Percentiles rank a stretch among this genome's conserved stretches.
These are phyloP conservation scores for Tarenaya hassleriana DNA, from an alignment of 345 rosid species.

Conservation along the genomic window DNA sequence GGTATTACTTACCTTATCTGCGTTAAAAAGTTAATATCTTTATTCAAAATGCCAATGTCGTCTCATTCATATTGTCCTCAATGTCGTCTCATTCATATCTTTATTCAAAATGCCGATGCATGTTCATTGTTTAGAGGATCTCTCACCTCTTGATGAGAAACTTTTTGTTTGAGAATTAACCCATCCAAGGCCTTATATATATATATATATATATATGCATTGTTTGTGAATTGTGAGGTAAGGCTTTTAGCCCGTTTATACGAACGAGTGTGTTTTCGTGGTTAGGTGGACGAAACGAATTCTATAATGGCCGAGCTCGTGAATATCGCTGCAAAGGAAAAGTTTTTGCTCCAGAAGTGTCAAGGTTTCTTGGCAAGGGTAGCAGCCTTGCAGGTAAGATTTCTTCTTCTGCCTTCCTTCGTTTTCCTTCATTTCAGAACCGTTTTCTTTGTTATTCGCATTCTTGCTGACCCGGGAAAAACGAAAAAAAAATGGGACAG, in stretches of 20 bases:
- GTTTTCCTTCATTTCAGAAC: conserved; percentile 8
- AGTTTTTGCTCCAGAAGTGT: conserved; percentile 55
- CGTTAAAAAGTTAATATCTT: too few species aligned
- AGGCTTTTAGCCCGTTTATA: neutral
- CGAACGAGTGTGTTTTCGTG: conserved; percentile 5
- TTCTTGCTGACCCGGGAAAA: neutral
- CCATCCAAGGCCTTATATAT: neutral
- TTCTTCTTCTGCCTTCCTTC: conserved; percentile 4
- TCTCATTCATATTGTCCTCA: too few species aligned
- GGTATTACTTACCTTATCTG: too few species aligned
- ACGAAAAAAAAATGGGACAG: conserved; percentile 37
- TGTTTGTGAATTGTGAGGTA: conserved; percentile 4
- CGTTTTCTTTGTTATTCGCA: conserved; percentile 5
- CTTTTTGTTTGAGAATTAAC: too few species aligned
- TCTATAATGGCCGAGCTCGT: conserved; percentile 54
- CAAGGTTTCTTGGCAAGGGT: conserved; percentile 56
- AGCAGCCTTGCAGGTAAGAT: conserved; percentile 73
- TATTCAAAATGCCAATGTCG: too few species aligned
- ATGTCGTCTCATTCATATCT: too few species aligned
- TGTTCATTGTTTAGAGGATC: neutral
- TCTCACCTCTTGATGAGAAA: too few species aligned
- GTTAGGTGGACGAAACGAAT: conserved; percentile 75
- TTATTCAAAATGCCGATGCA: too few species aligned
- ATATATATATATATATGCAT: neutral
- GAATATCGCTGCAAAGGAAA: conserved; percentile 62